Evolutionary conservation across 306 rosid genomes (phyloP).

Genomic region (Cucumis hystrix): DNA sequence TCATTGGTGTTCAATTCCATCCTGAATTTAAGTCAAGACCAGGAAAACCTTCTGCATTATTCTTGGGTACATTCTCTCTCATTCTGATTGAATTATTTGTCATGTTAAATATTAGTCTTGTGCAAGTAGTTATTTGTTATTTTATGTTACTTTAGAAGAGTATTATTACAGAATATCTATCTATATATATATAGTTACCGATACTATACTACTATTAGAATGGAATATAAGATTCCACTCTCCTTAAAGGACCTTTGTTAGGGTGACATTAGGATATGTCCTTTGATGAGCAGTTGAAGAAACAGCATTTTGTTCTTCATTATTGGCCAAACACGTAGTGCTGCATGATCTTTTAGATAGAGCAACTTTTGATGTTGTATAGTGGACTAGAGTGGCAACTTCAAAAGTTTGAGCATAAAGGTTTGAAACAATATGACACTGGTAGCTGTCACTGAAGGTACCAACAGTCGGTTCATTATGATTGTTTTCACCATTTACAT

Average conservation of each 20-base stretch:
- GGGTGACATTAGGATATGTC: background rate
- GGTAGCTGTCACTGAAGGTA: background rate
- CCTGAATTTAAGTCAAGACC: conserved; percentile 95
- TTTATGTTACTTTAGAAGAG: background rate
- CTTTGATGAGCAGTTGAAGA: background rate
- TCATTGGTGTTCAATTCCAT: conserved; percentile 77
- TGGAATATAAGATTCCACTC: background rate
- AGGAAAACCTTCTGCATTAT: conserved; percentile 65
- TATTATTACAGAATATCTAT: background rate
- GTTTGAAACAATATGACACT: background rate
- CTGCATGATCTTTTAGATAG: background rate
- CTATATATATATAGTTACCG: too few relatives aligned
- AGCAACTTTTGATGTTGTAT: background rate
- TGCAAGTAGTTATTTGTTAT: background rate
- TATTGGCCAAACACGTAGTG: background rate
- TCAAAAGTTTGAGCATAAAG: background rate
- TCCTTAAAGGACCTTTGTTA: background rate
- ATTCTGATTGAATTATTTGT: background rate
- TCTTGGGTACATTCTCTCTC: conserved; percentile 41
- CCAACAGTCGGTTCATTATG: background rate
- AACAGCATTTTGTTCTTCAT: background rate
- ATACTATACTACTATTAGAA: background rate
- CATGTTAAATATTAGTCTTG: background rate
- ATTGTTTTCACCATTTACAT: too few relatives aligned
- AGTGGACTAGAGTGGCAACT: background rate